A percentile compares a stretch with the other conserved stretches of the same genome.
phyloP scores from a whole-genome alignment of 257 asterid genomes.

The Parsonsia alboflavescens region DNA sequence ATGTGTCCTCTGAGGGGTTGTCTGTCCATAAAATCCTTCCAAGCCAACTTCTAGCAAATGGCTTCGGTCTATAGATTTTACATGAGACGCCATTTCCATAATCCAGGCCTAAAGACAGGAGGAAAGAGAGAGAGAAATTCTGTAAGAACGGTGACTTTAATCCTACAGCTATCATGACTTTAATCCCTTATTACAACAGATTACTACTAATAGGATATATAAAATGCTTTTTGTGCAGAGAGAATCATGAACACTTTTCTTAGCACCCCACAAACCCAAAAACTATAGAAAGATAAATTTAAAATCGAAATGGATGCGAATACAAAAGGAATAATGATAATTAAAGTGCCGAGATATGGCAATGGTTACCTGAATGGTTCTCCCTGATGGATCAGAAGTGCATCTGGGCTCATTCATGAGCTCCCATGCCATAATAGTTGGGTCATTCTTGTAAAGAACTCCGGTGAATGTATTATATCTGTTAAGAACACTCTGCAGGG shows the following conservation, averaged over 20 bases:
- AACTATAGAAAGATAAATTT: not conserved
- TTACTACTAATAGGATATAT: not conserved
- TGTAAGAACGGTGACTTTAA: too few relatives aligned
- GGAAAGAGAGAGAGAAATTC: not conserved
- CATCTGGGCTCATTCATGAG: constrained; percentile 96
- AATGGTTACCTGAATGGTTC: constrained; percentile 58
- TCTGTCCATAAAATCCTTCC: constrained; percentile 83
- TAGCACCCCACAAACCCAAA: not conserved
- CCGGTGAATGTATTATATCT: constrained; percentile 57
- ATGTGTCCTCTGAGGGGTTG: constrained; percentile 45
- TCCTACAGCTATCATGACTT: too few relatives aligned
- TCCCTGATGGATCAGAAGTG: constrained; percentile 82
- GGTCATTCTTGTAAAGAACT: constrained; percentile 73
- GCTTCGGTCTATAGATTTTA: constrained; percentile 72
- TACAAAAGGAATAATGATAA: not conserved
- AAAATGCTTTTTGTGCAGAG: not conserved
- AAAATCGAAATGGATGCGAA: not conserved
- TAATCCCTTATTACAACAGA: not conserved
- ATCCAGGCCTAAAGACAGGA: constrained; percentile 58
- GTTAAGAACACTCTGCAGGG: constrained; percentile 59
- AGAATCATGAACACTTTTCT: not conserved
- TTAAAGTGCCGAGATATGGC: not conserved
- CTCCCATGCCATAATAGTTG: constrained; percentile 99
- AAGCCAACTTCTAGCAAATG: constrained; percentile 82
- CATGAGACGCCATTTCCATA: constrained; percentile 72